A percentile compares a stretch with the other conserved stretches of the same genome.
Evolutionary conservation across 805 yeast species (phyloP).

Genomic region (Candida vaughaniae): DNA sequence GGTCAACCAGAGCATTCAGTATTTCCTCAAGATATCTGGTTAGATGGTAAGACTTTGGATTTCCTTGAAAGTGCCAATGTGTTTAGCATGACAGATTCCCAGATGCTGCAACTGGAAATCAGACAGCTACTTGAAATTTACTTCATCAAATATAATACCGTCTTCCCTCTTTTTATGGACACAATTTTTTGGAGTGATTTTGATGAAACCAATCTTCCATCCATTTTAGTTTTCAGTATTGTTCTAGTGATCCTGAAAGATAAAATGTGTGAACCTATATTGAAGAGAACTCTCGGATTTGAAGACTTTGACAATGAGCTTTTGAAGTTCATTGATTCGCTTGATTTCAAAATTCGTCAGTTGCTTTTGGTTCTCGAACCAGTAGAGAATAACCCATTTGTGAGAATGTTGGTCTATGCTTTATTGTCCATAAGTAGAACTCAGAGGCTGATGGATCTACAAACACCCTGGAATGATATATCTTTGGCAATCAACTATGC

Average conservation of each 20-base stretch:
- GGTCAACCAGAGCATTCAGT: no score
- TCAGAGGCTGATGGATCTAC: constrained; percentile 6
- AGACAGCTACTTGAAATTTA: constrained; percentile 21
- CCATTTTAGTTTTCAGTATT: constrained; percentile 23
- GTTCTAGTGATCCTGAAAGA: constrained; percentile 27
- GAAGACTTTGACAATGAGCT: not conserved
- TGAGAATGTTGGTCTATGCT: constrained; percentile 16
- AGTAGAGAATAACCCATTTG: constrained; percentile 19
- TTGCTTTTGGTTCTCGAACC: constrained; percentile 20
- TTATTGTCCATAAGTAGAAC: constrained; percentile 24
- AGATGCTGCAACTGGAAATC: not conserved
- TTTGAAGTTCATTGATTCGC: constrained; percentile 8
- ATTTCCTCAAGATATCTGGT: not conserved
- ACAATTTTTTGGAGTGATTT: constrained; percentile 26
- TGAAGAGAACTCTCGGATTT: constrained; percentile 8
- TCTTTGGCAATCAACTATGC: constrained; percentile 5
- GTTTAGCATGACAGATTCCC: not conserved
- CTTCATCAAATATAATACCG: constrained; percentile 28
- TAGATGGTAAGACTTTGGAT: not conserved
- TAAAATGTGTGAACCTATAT: constrained; percentile 24
- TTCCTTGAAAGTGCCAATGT: constrained; percentile 2
- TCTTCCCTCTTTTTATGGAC: constrained; percentile 31
- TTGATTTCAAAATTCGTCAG: constrained; percentile 31
- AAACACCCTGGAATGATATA: constrained; percentile 15
- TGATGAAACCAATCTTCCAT: constrained; percentile 17